These are phyloP conservation scores for Geotrichum cucujoidarum DNA, from an alignment of 1,139 yeast species.

Conservation along the genomic window DNA sequence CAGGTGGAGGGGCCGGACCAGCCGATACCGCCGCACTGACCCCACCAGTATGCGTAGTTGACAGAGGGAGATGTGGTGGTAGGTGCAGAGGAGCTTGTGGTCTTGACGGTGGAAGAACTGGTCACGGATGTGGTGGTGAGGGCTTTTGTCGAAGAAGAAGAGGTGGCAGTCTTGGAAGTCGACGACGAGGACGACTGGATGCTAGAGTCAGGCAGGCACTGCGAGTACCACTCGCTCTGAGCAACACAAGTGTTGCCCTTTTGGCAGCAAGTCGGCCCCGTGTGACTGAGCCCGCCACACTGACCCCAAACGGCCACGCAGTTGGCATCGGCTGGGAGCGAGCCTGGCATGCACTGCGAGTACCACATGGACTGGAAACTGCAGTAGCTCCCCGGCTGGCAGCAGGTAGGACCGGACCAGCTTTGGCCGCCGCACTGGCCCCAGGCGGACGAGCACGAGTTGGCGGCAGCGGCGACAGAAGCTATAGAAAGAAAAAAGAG, in stretches of 20 bases:
- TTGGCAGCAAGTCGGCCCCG: constrained; percentile 9
- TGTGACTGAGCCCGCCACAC: constrained; percentile 5
- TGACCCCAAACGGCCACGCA: background rate
- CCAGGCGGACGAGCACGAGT: background rate
- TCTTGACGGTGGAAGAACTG: background rate
- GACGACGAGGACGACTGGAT: background rate
- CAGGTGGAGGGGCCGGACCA: constrained; percentile 19
- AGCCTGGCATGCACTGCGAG: constrained; percentile 6
- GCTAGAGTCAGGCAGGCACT: constrained; percentile 2
- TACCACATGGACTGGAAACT: constrained; percentile 5
- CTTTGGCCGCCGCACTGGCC: constrained; percentile 12
- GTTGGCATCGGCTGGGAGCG: background rate
- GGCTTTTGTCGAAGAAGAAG: background rate
- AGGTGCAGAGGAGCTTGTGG: background rate
- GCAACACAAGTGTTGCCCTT: background rate
- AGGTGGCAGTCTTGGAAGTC: background rate
- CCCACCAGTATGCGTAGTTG: constrained; percentile 17
- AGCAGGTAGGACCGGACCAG: constrained; percentile 10
- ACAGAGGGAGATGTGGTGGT: background rate
- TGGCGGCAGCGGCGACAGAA: background rate
- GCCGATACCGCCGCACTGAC: constrained; percentile 20
- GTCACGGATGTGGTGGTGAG: background rate
- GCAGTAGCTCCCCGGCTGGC: constrained; percentile 12
- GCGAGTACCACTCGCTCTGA: constrained; percentile 4
- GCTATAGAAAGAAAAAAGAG: background rate